Evolutionary conservation across 139 green algal genomes (phyloP).

Genomic region (Trebouxia sp.): DNA sequence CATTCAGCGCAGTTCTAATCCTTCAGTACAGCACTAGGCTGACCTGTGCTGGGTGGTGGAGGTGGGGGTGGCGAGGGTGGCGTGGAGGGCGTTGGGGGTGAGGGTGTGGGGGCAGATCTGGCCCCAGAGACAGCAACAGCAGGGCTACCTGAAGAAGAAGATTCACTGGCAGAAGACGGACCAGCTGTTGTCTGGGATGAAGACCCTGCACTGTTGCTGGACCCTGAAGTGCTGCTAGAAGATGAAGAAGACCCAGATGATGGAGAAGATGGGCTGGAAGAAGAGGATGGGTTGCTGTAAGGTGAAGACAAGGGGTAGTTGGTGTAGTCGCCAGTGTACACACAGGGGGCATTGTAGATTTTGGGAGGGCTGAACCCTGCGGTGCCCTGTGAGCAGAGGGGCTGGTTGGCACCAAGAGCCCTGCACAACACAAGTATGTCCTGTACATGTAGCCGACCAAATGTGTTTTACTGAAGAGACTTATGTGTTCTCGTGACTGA

Average conservation of each 20-base stretch:
- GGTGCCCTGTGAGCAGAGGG: conserved; percentile 2
- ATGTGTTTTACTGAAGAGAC: background rate
- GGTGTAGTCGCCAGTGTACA: conserved; percentile 10
- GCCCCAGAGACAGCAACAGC: background rate
- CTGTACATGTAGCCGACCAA: too few species aligned
- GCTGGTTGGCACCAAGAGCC: conserved; percentile 5
- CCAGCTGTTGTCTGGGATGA: background rate
- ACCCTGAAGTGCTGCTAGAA: background rate
- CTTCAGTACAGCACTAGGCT: background rate
- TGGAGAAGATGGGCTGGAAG: background rate
- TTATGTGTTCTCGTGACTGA: background rate
- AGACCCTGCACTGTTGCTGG: too few species aligned
- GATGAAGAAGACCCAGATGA: background rate
- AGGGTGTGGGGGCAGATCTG: background rate
- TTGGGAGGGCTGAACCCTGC: background rate
- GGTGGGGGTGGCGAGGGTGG: background rate
- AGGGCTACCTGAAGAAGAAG: background rate
- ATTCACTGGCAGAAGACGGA: background rate
- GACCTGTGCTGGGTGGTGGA: background rate
- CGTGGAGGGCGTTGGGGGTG: background rate
- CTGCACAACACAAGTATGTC: conserved; percentile 12
- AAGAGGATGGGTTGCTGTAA: conserved; percentile 1
- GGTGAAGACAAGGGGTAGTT: background rate
- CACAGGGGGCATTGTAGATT: conserved; percentile 3
- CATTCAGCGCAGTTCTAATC: too few species aligned